Evolutionary conservation across 75 land plant species (phyloP), one percentile per base, ranked within the genome.

Genomic region (Sequoia sempervirens): DNA sequence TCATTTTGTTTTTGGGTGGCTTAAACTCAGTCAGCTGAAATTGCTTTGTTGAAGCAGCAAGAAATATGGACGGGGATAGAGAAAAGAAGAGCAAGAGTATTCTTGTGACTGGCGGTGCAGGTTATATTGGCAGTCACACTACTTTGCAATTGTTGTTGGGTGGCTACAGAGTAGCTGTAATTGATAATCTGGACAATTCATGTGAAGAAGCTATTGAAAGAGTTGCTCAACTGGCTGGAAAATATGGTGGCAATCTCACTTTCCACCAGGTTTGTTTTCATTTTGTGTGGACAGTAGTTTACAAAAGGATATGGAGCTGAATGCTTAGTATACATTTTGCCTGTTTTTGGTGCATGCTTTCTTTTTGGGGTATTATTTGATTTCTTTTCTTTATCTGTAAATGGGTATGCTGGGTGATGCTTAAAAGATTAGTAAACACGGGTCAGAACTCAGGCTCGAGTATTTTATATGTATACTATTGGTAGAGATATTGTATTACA

Each of bases 81-180:
- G 66, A 61, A 23, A 28, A 23, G 66, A 61, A 85, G 89, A 82
- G 82, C 30, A 85, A 89, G 90, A 87, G 40, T 46, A 89, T 95
- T 61, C 87, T 94, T 75, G 95, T 96, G 10, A 95, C 99, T 20
- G 99, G 99, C 8, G 99, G 97, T 32, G 97, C 97, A 14, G 98
- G 98, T 2, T 96, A 93, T 89, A 93, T 96, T 54, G 98, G 98
- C 10, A 95, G 95, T 84, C 98, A 96, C 84, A 94, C 96, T 14
- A 88, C 92, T 41, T 85, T 96, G 47, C 97, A 95, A 86, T 89
- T 96, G 10, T 88, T 96, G 80, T 46, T 85, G 12, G 92, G 90
- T 2, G 97, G 99, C 0, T 95, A 82, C 90, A 87, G 76, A 75
- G 89, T 90, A 52, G 94, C 94, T 56, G 91, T 95, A 14, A 83